Evolutionary conservation across 2,329 filamentous ascomycete species (phyloP).

Genomic region (Verticillium nonalfalfae): DNA sequence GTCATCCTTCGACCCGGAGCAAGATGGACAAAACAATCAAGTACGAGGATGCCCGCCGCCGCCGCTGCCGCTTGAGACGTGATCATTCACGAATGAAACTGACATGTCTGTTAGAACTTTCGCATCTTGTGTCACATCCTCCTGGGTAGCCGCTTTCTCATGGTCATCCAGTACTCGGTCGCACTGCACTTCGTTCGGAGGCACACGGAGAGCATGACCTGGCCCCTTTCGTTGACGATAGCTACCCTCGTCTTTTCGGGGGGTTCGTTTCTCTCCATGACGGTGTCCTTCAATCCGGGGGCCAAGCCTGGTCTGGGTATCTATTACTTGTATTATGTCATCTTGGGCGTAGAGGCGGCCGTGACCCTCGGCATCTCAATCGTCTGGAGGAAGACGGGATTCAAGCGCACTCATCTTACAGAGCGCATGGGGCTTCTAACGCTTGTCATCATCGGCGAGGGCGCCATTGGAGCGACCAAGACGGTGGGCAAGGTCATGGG

Average conservation of each 20-base stretch:
- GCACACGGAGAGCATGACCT: constrained; percentile 17
- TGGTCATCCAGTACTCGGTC: constrained; percentile 25
- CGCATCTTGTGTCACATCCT: constrained; percentile 30
- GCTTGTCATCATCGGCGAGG: constrained; percentile 53
- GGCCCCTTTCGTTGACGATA: constrained; percentile 19
- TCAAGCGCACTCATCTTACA: constrained; percentile 51
- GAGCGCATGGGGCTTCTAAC: constrained; percentile 53
- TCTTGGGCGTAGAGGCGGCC: constrained; percentile 40
- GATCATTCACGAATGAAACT: too few species aligned
- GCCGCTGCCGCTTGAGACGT: background rate
- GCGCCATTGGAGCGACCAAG: constrained; percentile 48
- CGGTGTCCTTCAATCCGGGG: constrained; percentile 4
- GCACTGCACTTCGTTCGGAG: constrained; percentile 23
- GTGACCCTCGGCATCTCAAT: constrained; percentile 40
- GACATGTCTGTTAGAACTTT: constrained; percentile 22
- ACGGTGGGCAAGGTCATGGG: constrained; percentile 18
- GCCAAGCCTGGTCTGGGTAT: constrained; percentile 17
- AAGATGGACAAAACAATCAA: constrained; percentile 13
- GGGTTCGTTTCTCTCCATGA: constrained; percentile 17
- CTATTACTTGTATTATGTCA: constrained; percentile 38
- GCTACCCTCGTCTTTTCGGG: constrained; percentile 23
- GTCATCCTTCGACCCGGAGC: constrained; percentile 30
- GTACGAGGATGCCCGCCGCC: background rate
- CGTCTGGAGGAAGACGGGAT: constrained; percentile 41
- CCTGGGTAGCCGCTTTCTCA: constrained; percentile 21